These are phyloP conservation scores for Neofusicoccum ribis DNA, from an alignment of 2,329 filamentous ascomycete species.

Conservation along the genomic window DNA sequence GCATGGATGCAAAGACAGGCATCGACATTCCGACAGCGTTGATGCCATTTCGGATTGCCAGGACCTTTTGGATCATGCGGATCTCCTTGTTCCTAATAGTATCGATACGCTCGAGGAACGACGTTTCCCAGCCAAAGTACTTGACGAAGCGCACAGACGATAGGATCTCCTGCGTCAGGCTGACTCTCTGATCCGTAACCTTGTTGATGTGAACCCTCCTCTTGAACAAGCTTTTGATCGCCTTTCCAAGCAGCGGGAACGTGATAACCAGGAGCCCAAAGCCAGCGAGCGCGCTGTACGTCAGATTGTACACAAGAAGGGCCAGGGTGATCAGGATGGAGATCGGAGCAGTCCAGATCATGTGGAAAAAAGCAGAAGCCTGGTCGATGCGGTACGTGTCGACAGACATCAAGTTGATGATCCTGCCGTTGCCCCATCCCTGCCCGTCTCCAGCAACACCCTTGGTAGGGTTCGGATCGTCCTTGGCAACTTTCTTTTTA, in stretches of 20 bases:
- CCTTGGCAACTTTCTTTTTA: constrained; percentile 42
- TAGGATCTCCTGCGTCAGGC: constrained; percentile 87
- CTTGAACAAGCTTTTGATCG: constrained; percentile 73
- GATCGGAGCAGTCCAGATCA: constrained; percentile 85
- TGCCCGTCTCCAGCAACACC: constrained; percentile 67
- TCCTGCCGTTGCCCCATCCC: constrained; percentile 90
- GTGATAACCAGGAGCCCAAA: constrained; percentile 79
- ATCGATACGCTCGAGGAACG: constrained; percentile 75
- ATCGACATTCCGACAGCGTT: constrained; percentile 81
- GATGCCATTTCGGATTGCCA: constrained; percentile 82
- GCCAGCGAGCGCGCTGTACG: constrained; percentile 85
- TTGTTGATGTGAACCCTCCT: constrained; percentile 84
- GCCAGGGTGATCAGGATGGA: constrained; percentile 75
- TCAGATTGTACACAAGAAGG: constrained; percentile 81
- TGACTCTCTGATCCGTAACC: constrained; percentile 88
- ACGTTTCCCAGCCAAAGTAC: constrained; percentile 92
- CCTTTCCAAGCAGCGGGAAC: constrained; percentile 73
- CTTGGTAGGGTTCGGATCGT: constrained; percentile 42
- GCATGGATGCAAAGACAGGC: constrained; percentile 92
- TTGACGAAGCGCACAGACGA: constrained; percentile 94
- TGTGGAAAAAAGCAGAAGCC: constrained; percentile 84
- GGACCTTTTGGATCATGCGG: constrained; percentile 75
- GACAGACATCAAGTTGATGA: constrained; percentile 91
- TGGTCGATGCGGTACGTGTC: constrained; percentile 93
- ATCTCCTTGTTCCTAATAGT: constrained; percentile 77